A percentile compares a stretch with the other conserved stretches of the same genome.
phyloP scores from a whole-genome alignment of 306 rosid species.

The Boehmeria nivea region DNA sequence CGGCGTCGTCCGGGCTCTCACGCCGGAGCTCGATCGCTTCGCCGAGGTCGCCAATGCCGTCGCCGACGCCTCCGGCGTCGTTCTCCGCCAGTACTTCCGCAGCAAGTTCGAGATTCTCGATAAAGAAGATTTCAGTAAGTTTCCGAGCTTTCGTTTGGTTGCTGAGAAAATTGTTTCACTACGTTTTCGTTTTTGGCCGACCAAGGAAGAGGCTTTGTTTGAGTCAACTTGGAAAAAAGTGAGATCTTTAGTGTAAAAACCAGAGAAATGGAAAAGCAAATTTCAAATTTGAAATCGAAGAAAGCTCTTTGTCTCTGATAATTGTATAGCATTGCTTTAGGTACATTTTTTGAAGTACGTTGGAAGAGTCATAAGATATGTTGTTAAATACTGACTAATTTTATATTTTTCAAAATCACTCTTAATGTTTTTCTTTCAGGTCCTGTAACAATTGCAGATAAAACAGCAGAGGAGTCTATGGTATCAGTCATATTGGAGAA shows the following conservation, averaged over 20 bases:
- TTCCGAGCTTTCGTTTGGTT: constrained; percentile 14
- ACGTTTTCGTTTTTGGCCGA: too few species aligned
- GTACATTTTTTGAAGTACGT: too few species aligned
- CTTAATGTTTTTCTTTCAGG: constrained; percentile 55
- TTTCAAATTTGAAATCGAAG: too few species aligned
- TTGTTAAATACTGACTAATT: too few species aligned
- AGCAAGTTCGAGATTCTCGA: constrained; percentile 64
- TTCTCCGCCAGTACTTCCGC: constrained; percentile 68
- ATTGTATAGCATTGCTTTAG: too few species aligned
- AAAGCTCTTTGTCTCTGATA: too few species aligned
- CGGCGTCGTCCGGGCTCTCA: constrained; percentile 7
- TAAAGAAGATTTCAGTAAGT: constrained; percentile 62
- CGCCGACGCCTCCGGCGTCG: constrained; percentile 86
- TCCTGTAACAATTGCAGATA: constrained; percentile 91
- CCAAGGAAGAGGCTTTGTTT: not conserved
- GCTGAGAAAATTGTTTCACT: not conserved
- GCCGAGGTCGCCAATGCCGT: constrained; percentile 48
- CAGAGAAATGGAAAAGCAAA: too few species aligned
- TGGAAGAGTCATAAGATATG: too few species aligned
- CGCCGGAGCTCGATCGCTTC: constrained; percentile 35
- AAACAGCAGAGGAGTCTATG: constrained; percentile 87
- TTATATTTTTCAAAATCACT: too few species aligned
- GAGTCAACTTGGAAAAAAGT: not conserved
- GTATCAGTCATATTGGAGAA: constrained; percentile 48
- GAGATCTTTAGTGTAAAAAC: not conserved